Base-by-base conservation (phyloP, 805 yeast species). In the Dipodascus geniculatus region DNA sequence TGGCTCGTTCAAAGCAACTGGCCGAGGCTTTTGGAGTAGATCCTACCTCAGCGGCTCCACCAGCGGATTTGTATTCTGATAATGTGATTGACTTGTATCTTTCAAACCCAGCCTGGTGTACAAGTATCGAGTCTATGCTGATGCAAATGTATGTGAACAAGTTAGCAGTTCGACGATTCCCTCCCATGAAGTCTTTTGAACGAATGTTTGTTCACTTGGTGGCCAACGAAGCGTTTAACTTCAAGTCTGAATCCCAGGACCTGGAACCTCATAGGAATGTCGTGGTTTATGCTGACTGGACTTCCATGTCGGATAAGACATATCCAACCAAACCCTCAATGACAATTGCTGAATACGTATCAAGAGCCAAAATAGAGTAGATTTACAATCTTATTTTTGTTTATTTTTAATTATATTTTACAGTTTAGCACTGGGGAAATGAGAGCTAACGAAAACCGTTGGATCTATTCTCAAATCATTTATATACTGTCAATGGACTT, bases 261-360 rank as follows among this genome's bases (percentile, higher is more conserved):
- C 79, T 78, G 1, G 96, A 87, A 58, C 96, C 96, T 0, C 73
- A 79, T 52, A 68, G 96, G 56, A 78, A 84, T 9, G 91, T 88
- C 0, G 81, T 78, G 58, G 73, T 88, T 3, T 38, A 38, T 38
- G 44, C 44, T 17, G 44, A 38, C 14, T 38, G 44, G 44, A 38
- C 4, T n/a, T 38, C 44, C 44, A 38, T 38, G 44, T 38, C 44
- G 4, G 44, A 38, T 38, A 17, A 38, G 20, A 38, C 44, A n/a
- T 38, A 38, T 38, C 44, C 44, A 6, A 38, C 17, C 4, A 38
- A 38, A 16, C 44, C 44, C 17, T 3, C 14, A 3, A 38, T 38
- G 44, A 38, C 17, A 17, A 38, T 38, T 38, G 44, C 44, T 9
- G 44, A 38, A 16, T 38, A 38, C 19, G 44, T 38, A n/a, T n/a